Evolutionary conservation across 768 basidiomycete genomes (phyloP), one percentile per base, ranked within the genome.

Genomic region (Amanita pallidorosea): DNA sequence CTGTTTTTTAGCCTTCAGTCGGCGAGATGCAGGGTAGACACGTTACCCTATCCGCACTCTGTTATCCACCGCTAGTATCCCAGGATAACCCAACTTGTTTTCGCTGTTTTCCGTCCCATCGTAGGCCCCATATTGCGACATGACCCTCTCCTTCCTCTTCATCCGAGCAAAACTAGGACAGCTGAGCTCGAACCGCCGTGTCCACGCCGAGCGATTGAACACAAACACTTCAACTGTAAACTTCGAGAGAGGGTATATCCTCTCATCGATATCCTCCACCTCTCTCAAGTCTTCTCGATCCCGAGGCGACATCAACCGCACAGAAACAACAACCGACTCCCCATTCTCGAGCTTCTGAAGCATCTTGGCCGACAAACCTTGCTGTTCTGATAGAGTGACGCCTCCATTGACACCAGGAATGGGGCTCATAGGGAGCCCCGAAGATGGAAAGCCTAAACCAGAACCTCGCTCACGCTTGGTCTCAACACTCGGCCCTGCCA

Each of bases 161-260:
- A 77, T 66, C 58, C 73, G 68, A 51, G 76, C 63, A 29, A 70
- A 67, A 57, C 81, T 75, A 2, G 83, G 82, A 63, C 76, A 83
- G 27, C 76, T 81, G 34, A 91, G 73, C 64, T 89, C 88, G 56
- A 91, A 87, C 56, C 86, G 63, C 53, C 88, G 73, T 46, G 80
- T 81, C 80, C 85, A 81, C 40, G 76, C 69, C 41, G 79, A 82
- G 65, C 83, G 83, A 58, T 92, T 93, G 58, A 84, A 91, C 49
- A 92, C 87, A 58, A 93, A 92, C 2, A 92, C 83, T 54, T 93
- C 89, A 58, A 93, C 64, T 46, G 81, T 83, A 61, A 93, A 93
- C 45, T 75, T 69, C 57, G 88, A 81, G 23, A 85, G 68, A 15
- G 86, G 85, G 55, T 79, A 83, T 59, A 92, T 80, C 66, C 70